phyloP scores from a whole-genome alignment of 306 rosid species.

The Oxytropis ochrocephala region DNA sequence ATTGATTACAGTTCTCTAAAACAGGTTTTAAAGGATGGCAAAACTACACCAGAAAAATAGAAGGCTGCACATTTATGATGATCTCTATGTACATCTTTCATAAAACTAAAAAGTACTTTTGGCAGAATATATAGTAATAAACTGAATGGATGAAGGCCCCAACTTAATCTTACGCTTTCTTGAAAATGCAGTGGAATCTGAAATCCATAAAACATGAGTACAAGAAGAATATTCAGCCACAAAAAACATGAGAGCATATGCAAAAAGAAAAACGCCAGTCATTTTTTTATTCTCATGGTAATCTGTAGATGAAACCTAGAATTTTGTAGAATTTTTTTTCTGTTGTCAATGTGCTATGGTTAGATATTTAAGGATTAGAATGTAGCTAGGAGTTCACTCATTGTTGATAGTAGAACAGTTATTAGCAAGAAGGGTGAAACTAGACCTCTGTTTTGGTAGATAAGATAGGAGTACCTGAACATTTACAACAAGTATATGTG shows the following conservation, averaged over 20 bases:
- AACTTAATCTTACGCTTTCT: conserved; percentile 75
- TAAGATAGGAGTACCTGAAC: conserved; percentile 58
- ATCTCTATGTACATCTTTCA: background rate
- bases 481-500: conserved; percentile 75
- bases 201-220: conserved; percentile 17
- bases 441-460: background rate
- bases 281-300: background rate
- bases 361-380: background rate
- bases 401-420: background rate
- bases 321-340: background rate
- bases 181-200: conserved; percentile 72
- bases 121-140: background rate
- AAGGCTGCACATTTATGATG: too few species aligned
- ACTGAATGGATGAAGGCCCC: background rate
- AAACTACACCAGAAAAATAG: too few species aligned
- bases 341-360: background rate
- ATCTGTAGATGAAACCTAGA: background rate
- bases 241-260: background rate
- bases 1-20: too few species aligned
- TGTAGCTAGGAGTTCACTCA: background rate
- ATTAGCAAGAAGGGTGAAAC: background rate
- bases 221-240: background rate
- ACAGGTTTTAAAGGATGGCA: too few species aligned
- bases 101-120: background rate
- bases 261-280: background rate